A percentile compares a stretch with the other conserved stretches of the same genome.
These are phyloP conservation scores for Boletus insuetus DNA, from an alignment of 768 basidiomycete genomes.

Conservation along the genomic window DNA sequence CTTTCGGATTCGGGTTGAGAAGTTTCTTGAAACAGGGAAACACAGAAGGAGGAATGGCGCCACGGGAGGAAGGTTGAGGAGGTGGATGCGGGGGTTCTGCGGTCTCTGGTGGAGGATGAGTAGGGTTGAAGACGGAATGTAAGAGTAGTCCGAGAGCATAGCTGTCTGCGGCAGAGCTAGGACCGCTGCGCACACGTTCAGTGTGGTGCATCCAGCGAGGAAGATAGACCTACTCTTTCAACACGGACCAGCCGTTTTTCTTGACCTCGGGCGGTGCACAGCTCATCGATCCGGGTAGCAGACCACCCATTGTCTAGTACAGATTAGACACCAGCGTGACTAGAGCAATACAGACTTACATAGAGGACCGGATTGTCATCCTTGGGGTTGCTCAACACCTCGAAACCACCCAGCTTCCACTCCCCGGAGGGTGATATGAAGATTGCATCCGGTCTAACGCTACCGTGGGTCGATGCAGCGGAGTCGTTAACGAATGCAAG, in stretches of 20 bases:
- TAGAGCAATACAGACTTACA: conserved; percentile 45
- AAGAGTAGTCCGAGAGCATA: conserved; percentile 88
- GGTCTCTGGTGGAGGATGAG: conserved; percentile 66
- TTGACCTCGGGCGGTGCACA: conserved; percentile 84
- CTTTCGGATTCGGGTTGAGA: conserved; percentile 84
- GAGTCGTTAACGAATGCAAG: conserved; percentile 87
- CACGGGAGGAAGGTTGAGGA: conserved; percentile 72
- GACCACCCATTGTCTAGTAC: conserved; percentile 60
- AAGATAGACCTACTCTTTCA: conserved; percentile 68
- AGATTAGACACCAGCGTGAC: conserved; percentile 13
- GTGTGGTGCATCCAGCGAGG: not conserved
- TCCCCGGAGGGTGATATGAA: conserved; percentile 93
- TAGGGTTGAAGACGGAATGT: conserved; percentile 85
- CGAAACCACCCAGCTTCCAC: conserved; percentile 96
- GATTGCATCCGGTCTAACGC: conserved; percentile 67
- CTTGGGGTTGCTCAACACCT: conserved; percentile 78
- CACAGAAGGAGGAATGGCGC: conserved; percentile 67
- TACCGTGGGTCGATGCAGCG: conserved; percentile 80
- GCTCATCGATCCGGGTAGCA: conserved; percentile 56
- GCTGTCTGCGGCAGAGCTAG: conserved; percentile 70
- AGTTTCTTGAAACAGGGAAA: conserved; percentile 86
- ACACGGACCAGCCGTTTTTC: conserved; percentile 76
- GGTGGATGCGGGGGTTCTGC: conserved; percentile 73
- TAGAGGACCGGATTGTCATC: conserved; percentile 79
- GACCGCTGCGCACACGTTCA: conserved; percentile 33